Conservation (phyloP, 2,329 filamentous ascomycete species). For the Cryphonectria nitschkei region DNA sequence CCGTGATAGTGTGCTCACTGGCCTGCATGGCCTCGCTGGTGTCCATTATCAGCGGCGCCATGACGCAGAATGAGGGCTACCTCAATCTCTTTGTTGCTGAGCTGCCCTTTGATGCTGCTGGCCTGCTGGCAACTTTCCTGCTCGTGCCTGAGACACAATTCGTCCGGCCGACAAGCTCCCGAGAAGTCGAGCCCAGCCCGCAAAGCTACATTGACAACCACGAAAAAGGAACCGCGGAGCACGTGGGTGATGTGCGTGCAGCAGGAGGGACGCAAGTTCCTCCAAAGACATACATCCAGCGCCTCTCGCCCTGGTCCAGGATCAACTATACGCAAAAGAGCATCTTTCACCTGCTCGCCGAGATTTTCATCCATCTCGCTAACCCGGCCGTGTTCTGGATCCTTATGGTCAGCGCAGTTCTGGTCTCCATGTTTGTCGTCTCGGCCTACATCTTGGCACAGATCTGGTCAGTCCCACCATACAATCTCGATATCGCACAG, state of each 20-base stretch:
- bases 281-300: conserved; percentile 19
- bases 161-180: background rate
- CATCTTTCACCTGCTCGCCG: conserved; percentile 28
- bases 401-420: conserved; percentile 31
- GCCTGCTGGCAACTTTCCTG: conserved; percentile 34
- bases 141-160: conserved; percentile 38
- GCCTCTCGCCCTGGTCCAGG: conserved; percentile 13
- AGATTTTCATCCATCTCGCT: conserved; percentile 30
- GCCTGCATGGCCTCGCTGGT: conserved; percentile 38
- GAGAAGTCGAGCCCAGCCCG: background rate
- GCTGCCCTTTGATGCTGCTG: conserved; percentile 36
- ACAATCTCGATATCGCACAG: conserved; percentile 43
- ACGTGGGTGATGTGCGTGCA: conserved; percentile 5
- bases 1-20: conserved; percentile 38
- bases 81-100: conserved; percentile 37
- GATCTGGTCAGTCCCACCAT: conserved; percentile 31
- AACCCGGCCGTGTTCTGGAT: conserved; percentile 34
- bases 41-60: conserved; percentile 36
- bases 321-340: conserved; percentile 27
- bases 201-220: background rate
- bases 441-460: conserved; percentile 32
- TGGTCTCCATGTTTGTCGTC: conserved; percentile 30
- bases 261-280: background rate
- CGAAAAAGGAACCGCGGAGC: conserved; percentile 13
- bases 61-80: conserved; percentile 37